Base-by-base conservation (phyloP, 805 yeast genomes). In the Lipomyces sp. region DNA sequence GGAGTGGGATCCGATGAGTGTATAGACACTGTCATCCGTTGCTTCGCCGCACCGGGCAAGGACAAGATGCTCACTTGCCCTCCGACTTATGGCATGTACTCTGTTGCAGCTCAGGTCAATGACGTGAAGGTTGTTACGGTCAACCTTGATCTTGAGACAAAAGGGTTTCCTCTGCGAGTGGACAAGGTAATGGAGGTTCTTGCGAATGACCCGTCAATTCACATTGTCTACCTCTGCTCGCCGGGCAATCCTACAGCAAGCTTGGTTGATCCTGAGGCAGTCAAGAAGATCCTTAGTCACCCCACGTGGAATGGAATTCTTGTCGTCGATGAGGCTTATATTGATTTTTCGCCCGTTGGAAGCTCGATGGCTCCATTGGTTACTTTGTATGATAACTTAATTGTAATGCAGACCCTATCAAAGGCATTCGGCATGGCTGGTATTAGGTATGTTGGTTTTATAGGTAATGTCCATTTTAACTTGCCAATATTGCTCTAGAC, bases 1-100 rank as follows among this genome's bases (percentile, higher is more conserved):
- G 99, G 99, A 55, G 99, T 95, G 11, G 99, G 99, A 0, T 93
- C 98, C 0, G 99, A 95, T 77, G 99, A 95, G 78, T 87, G 95
- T 73, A 92, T 95, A 67, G 99, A 95, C 76, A 84, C 95, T 53
- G 79, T 94, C 63, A 87, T 95, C 69, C 82, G 99, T 73, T 90
- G 96, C 63, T 84, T 89, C 62, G 90, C 97, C 74, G 80, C 78
- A 4, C 99, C 99, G 2, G 90, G 90, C 1, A 82, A 81, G 69
- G 97, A 93, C 67, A 94, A 92, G 76, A 78, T 95, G 75, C 79
- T 95, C 72, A 86, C 86, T 1, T 88, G 97, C 77, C 97, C 98
- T 2, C 98, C 99, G 54, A 95, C 99, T 0, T 95, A 95, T 75
- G 98, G 98, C 5, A 95, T 95, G 99, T 95, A 95, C 81, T 80